These are phyloP conservation scores for Blastomyces parvus DNA, from an alignment of 2,329 filamentous ascomycete genomes.

Conservation along the genomic window DNA sequence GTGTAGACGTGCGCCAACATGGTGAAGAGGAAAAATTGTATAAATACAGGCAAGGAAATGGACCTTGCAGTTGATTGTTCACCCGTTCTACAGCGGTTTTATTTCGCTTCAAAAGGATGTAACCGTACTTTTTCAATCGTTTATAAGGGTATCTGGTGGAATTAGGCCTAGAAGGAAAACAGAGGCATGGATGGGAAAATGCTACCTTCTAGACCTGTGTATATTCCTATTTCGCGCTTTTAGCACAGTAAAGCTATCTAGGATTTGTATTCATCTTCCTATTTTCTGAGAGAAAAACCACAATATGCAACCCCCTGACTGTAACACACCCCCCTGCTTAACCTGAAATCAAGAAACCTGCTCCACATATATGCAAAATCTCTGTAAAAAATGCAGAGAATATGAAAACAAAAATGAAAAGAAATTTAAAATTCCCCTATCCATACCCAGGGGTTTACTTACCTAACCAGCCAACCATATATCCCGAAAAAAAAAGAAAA, in stretches of 20 bases:
- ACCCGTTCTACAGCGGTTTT: not conserved
- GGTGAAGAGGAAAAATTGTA: slow-evolving; percentile 23
- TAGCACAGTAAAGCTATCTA: not conserved
- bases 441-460: not conserved
- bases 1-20: slow-evolving; percentile 13
- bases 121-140: not conserved
- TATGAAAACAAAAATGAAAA: not conserved
- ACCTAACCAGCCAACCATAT: not conserved
- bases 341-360: not conserved
- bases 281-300: not conserved
- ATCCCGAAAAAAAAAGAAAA: not conserved
- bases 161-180: not conserved
- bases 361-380: not conserved
- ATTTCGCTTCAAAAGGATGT: not conserved
- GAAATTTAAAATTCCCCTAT: not conserved
- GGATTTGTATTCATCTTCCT: not conserved
- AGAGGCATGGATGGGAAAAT: not conserved
- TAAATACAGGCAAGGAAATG: not conserved
- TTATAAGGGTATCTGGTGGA: no score
- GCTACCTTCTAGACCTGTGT: not conserved
- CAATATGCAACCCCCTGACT: not conserved
- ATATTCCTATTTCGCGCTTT: not conserved
- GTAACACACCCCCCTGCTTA: not conserved
- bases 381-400: not conserved
- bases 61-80: not conserved